phyloP scores from a whole-genome alignment of 345 rosid species.

The Moricandia arvensis region DNA sequence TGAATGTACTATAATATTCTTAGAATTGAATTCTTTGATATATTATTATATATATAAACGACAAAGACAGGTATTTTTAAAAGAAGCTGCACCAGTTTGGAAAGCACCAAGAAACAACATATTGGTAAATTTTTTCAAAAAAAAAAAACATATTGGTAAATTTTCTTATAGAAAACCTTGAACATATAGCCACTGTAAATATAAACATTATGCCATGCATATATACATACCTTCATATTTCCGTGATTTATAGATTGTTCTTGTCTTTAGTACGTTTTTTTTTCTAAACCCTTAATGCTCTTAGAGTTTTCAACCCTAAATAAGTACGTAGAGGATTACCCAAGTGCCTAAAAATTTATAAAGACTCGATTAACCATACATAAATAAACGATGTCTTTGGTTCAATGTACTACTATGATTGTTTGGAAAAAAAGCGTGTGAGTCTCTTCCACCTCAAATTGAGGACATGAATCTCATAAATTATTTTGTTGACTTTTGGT shows the following conservation, averaged over 20 bases:
- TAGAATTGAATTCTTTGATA: not conserved
- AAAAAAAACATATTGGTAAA: not conserved
- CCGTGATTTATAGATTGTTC: not conserved
- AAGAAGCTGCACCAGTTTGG: not conserved
- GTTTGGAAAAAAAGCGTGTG: constrained; percentile 26
- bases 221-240: not conserved
- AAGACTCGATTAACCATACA: not conserved
- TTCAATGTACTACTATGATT: not conserved
- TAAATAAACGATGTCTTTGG: not conserved
- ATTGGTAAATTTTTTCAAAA: not conserved
- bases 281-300: not conserved
- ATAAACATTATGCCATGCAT: not conserved
- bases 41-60: not conserved
- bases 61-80: constrained; percentile 8
- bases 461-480: constrained; percentile 20
- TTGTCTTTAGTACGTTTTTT: not conserved
- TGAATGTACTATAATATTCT: constrained; percentile 23
- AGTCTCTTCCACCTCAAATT: constrained; percentile 33
- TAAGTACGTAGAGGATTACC: not conserved
- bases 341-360: not conserved
- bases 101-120: not conserved
- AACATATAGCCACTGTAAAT: not conserved
- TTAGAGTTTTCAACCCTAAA: not conserved
- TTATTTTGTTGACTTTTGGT: not conserved
- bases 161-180: not conserved